Evolutionary conservation across 495 filamentous ascomycete species (phyloP).

Genomic region (Daldinia bambusicola): DNA sequence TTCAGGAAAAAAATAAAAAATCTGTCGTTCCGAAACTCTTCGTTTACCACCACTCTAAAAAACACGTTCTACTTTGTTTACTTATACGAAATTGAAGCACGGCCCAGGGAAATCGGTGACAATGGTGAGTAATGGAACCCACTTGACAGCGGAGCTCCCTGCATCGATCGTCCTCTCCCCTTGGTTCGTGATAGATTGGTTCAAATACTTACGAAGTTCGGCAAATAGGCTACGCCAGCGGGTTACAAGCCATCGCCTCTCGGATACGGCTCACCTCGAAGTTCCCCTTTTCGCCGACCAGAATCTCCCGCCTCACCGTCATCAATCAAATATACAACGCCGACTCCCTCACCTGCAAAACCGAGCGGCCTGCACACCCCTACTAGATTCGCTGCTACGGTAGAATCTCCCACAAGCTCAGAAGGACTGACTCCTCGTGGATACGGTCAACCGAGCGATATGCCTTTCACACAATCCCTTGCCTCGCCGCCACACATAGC

Average conservation of each 20-base stretch:
- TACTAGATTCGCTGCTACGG: conserved; percentile 53
- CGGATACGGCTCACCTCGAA: conserved; percentile 73
- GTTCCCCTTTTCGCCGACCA: conserved; percentile 79
- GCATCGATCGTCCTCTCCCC: conserved; percentile 34
- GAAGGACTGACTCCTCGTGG: conserved; percentile 57
- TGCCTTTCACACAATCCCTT: conserved; percentile 55
- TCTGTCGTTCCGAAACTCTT: background rate
- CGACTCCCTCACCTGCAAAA: conserved; percentile 59
- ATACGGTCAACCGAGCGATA: conserved; percentile 46
- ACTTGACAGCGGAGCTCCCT: conserved; percentile 41
- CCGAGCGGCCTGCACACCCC: conserved; percentile 46
- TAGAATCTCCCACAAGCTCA: conserved; percentile 42
- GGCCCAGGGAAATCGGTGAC: conserved; percentile 34
- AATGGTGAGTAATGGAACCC: conserved; percentile 44
- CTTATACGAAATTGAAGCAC: conserved; percentile 22
- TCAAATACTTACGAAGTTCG: conserved; percentile 20
- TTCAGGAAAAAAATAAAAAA: background rate
- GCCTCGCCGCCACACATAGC: conserved; percentile 55
- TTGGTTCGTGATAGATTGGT: conserved; percentile 16
- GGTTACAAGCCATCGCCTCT: conserved; percentile 78
- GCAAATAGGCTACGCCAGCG: conserved; percentile 57
- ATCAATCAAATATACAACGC: conserved; percentile 60
- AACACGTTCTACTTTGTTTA: conserved; percentile 25
- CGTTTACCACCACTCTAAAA: background rate
- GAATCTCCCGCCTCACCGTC: conserved; percentile 63